phyloP scores from a whole-genome alignment of 192 early-diverging fungal genomes.

The Coemansia pectinata region DNA sequence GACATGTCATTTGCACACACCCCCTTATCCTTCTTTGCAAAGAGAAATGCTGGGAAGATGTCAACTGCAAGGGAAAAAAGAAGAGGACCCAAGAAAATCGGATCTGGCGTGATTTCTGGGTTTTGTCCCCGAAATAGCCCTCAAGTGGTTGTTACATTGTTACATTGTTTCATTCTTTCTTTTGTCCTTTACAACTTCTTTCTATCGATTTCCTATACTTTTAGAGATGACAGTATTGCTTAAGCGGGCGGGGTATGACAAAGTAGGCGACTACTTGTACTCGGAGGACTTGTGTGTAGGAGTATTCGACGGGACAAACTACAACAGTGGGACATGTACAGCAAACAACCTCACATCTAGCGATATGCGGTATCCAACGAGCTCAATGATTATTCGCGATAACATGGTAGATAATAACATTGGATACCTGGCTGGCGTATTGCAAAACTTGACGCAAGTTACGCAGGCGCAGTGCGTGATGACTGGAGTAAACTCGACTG shows the following conservation, averaged over 20 bases:
- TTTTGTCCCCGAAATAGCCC: background rate
- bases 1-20: background rate
- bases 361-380: constrained; percentile 7
- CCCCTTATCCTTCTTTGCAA: background rate
- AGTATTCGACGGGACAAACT: constrained; percentile 45
- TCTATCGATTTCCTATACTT: background rate
- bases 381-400: constrained; percentile 35
- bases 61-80: background rate
- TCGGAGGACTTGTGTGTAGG: constrained; percentile 50
- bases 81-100: background rate
- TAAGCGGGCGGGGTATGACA: constrained; percentile 19
- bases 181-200: background rate
- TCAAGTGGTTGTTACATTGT: background rate
- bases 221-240: background rate
- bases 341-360: constrained; percentile 13
- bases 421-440: constrained; percentile 18
- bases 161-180: too few species aligned
- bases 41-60: background rate
- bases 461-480: constrained; percentile 52
- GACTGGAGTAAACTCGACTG: constrained; percentile 29
- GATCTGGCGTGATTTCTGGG: background rate
- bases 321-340: constrained; percentile 44
- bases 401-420: constrained; percentile 26
- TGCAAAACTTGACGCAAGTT: constrained; percentile 26
- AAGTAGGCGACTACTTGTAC: constrained; percentile 44